These are phyloP conservation scores for Aegilops umbellulata DNA, from an alignment of 176 grass and related monocot species.

Conservation along the genomic window DNA sequence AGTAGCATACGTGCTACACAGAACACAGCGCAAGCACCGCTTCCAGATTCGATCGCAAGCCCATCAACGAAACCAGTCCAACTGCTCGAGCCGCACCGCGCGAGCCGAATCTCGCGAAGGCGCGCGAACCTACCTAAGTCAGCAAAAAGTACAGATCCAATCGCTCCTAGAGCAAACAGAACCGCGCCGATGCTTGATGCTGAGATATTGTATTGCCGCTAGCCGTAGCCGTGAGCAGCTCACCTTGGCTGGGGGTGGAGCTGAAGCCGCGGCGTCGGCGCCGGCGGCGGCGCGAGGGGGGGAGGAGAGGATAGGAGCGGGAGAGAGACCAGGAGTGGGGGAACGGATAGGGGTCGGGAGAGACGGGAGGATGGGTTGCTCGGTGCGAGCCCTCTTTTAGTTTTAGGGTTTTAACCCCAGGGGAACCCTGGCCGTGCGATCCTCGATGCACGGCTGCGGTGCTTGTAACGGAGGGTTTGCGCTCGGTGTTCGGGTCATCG, in stretches of 20 bases:
- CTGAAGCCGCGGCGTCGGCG: slow-evolving; percentile 17
- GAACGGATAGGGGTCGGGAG: slow-evolving; percentile 32
- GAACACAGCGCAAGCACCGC: background rate
- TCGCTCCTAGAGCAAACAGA: slow-evolving; percentile 10
- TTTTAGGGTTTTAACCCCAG: slow-evolving; percentile 45
- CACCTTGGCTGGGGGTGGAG: slow-evolving; percentile 37
- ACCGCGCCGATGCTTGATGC: background rate
- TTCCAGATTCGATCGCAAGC: background rate
- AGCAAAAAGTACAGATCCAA: slow-evolving; percentile 26
- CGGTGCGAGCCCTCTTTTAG: slow-evolving; percentile 21
- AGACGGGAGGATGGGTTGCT: slow-evolving; percentile 1
- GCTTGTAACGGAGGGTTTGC: background rate
- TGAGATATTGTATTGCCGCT: background rate
- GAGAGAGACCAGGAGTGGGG: background rate
- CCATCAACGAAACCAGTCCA: background rate
- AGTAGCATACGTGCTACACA: background rate
- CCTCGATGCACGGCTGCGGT: background rate
- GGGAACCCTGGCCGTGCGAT: slow-evolving; percentile 6
- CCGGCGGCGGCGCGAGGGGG: background rate
- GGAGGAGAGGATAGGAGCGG: slow-evolving; percentile 21
- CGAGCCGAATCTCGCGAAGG: slow-evolving; percentile 10
- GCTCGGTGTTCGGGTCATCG: background rate
- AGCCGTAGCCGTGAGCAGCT: background rate
- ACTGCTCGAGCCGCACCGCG: background rate
- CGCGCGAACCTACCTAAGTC: background rate